Percentiles rank a stretch among this genome's conserved stretches.
These are phyloP conservation scores for Ichthyophthirius multifiliis DNA, from an alignment of 169 alveolate genomes.

Conservation along the genomic window DNA sequence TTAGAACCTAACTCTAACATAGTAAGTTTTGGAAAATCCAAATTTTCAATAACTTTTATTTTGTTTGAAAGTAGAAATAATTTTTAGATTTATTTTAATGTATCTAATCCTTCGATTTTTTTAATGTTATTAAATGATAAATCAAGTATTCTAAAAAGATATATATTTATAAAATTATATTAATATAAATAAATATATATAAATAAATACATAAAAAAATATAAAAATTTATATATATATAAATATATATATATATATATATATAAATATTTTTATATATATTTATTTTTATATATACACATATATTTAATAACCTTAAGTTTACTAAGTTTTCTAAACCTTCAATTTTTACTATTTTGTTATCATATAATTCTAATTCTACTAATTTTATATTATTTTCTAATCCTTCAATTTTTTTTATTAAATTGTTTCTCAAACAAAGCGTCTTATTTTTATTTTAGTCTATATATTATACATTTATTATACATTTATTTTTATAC, in stretches of 20 bases:
- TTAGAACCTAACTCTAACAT: conserved; percentile 55
- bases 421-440: conserved; percentile 71
- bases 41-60: conserved; percentile 54
- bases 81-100: conserved; percentile 50
- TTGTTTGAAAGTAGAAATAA: conserved; percentile 66
- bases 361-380: conserved; percentile 78
- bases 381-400: conserved; percentile 44
- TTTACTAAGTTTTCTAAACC: conserved; percentile 54
- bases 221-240: not conserved
- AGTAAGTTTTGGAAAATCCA: conserved; percentile 46
- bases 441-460: conserved; percentile 32
- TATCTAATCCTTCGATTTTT: conserved; percentile 63
- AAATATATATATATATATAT: not conserved
- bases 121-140: conserved; percentile 69
- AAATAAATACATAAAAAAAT: not conserved
- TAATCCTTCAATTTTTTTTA: conserved; percentile 68
- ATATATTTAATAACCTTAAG: conserved; percentile 18
- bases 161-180: too few species aligned
- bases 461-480: not conserved
- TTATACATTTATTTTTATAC: conserved; percentile 6
- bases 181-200: not conserved
- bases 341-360: conserved; percentile 67
- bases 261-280: not conserved
- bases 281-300: not conserved
- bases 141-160: conserved; percentile 43